Evolutionary conservation across 805 yeast genomes (phyloP), one percentile per base, ranked within the genome.

Genomic region (Pichia manshurica): DNA sequence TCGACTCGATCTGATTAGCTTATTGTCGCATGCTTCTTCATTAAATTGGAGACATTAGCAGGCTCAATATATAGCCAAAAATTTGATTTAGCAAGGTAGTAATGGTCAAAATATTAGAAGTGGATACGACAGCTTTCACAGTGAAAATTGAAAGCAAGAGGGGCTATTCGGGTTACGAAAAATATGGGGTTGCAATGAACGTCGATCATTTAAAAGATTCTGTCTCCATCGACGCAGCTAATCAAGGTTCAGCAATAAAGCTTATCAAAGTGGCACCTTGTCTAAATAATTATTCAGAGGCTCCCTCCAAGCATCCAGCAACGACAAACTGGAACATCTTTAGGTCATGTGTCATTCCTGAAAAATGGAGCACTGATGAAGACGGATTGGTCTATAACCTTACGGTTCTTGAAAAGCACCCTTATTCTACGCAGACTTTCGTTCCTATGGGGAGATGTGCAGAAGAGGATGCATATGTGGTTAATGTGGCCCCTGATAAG

Each of bases 241-340:
- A 90, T 66, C 89, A 90, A 60, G 97, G 97, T n/a, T 90, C 97
- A 2, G 97, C 97, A 1, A 70, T 77, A 5, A 90, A 90, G 58
- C 63, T 87, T 40, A 78, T 77, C 52, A 74, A 82, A 52, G 93
- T 89, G 4, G 81, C 93, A 1, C 83, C 87, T 2, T 71, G 85
- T 3, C 66, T 65, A 4, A 83, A 83, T 61, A 66, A 71, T 40
- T 86, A 73, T 55, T 53, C 47, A 0, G 48, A 52, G 3, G 73
- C 81, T 9, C 74, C 78, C 4, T 72, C 81, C 51, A 70, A 73
- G 5, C 57, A 52, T 22, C 56, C 68, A 9, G 75, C 86, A 0
- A 71, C 77, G 0, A 79, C 95, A 2, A 82, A 85, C 55, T 82
- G 87, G 84, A 89, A 90, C 63, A 73, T 89, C 29, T 91, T 88